Base-by-base conservation (phyloP, 441 rosid genomes). In the Theobroma grandiflorum region DNA sequence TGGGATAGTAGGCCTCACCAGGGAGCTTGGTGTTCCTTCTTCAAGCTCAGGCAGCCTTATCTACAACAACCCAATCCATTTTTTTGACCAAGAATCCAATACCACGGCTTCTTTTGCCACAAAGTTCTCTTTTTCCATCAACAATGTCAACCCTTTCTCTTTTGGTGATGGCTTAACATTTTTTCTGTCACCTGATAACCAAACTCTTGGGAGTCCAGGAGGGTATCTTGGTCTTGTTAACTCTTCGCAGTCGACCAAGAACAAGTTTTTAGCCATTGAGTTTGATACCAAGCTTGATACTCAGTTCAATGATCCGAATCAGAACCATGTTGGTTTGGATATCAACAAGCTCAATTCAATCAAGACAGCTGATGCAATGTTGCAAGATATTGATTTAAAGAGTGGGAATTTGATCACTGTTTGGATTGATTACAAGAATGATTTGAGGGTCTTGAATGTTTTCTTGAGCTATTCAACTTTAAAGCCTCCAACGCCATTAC, bases 351-450 rank as follows among this genome's bases (percentile, higher is more conserved):
- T 97, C 43, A 84, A 81, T 55, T 97, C 99, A 20, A 80, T 95
- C 84, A 84, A 89, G 78, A 91, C 94, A 4, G 91, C 90, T 0
- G 89, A 91, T 81, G 90, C 94, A 0, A 61, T 72, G 15, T 53
- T 75, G 49, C 86, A 85, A 80, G 88, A 80, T 26, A 87, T 96
- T 68, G 94, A 92, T 86, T 78, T 96, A 6, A 96, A 92, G 84
- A 90, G 96, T 53, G 99, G 98, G 55, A 81, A 88, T 66, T 83
- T 84, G 31, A 86, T 93, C 72, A 90, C 94, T 2, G 83, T 89
- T 68, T 96, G 98, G 98, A 89, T 96, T 77, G 94, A 92, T 78
- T 96, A 96, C 95, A 89, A 92, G 93, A 89, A 88, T 80, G 95
- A 92, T 69, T 72, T 84, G 75, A 85, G 76, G 84, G 81, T 82